A percentile compares a stretch with the other conserved stretches of the same genome.
These are phyloP conservation scores for Rhodotorula mucilaginosa DNA, from an alignment of 1,284 basidiomycete genomes.

Conservation along the genomic window DNA sequence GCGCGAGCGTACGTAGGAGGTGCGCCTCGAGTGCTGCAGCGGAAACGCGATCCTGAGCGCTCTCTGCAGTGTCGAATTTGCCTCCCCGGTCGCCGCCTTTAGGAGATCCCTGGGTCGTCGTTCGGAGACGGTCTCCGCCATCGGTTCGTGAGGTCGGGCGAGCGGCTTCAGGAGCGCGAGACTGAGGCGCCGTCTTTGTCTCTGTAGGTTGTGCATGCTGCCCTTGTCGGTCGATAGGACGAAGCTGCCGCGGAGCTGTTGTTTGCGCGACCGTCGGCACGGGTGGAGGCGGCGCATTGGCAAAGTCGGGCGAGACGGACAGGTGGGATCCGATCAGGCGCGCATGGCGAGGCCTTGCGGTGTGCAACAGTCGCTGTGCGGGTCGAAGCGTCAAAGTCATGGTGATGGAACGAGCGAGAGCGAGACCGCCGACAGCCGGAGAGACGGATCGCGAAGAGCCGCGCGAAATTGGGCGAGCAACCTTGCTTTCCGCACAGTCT, in stretches of 20 bases:
- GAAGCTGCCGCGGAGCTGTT: neutral
- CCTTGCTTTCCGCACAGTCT: too few relatives aligned
- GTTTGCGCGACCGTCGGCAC: neutral
- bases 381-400: neutral
- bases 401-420: neutral
- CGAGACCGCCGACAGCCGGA: neutral
- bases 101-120: neutral
- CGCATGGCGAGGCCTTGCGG: neutral
- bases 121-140: neutral
- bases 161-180: neutral
- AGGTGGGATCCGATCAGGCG: neutral
- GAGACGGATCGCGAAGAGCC: too few relatives aligned
- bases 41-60: neutral
- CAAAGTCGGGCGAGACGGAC: conserved; percentile 2
- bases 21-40: conserved; percentile 13
- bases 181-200: neutral
- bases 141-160: neutral
- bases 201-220: neutral
- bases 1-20: conserved; percentile 15
- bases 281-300: neutral
- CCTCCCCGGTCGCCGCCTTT: neutral
- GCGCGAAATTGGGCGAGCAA: too few relatives aligned
- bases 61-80: too few relatives aligned
- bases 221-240: neutral
- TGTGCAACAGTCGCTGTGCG: neutral